Evolutionary conservation across 148 eudicot species (phyloP), one percentile per base, ranked within the genome.

Genomic region (Polygonum aviculare): DNA sequence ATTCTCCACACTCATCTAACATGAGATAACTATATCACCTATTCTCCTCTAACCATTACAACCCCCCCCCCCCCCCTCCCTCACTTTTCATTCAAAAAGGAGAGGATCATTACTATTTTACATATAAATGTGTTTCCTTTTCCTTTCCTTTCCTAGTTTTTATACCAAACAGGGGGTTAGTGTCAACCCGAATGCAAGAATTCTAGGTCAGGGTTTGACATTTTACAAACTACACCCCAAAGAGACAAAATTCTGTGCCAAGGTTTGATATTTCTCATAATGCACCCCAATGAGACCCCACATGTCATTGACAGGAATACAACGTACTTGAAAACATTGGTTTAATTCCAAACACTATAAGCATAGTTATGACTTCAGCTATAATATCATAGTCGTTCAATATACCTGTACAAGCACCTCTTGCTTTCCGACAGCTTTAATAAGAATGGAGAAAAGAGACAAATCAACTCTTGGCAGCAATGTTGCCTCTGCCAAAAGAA

Each of bases 401-500:
- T 11, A 51, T 88, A 94, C 98, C 98, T 94, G 97, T 81, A 94
- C 98, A 74, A 89, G 84, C 78, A 92, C 88, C 81, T 94, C 97
- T 63, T 88, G 78, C 79, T 75, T 81, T 80, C 92, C 86, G 12
- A 82, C 97, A 75, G 91, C 85, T 77, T 88, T 92, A 77, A 94
- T 89, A 55, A 94, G 90, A 77, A 95, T 79, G 62, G 98, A 95
- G 79, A 95, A 92, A 45, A 95, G 87, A 72, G 98, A 94, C 59
- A 94, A 88, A 84, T 94, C 93, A 84, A 94, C 93, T 31, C 85
- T 85, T 18, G 93, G 91, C 76, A 94, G 84, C 67, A 94, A 79
- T 7, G 98, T 94, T 21, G 98, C 98, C 86, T 94, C 98, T 19
- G 98, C 98, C 84, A 94, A 81, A 75, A 94, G 98, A 79, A 94